These are phyloP conservation scores for Tubosaeta sp. DNA, from an alignment of 768 basidiomycete genomes.

Conservation along the genomic window DNA sequence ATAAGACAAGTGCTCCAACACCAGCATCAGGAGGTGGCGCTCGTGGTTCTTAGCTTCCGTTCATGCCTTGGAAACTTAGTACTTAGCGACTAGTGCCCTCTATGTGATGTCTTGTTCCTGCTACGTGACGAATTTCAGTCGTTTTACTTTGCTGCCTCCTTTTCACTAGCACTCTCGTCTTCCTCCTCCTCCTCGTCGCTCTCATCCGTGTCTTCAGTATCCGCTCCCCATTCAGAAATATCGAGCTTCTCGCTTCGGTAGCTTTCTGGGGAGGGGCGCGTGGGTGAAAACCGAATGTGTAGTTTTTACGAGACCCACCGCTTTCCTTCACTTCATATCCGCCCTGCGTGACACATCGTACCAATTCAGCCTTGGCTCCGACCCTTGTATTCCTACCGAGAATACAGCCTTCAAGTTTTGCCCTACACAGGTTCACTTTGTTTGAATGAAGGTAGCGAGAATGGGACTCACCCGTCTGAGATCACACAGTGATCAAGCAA, in stretches of 20 bases:
- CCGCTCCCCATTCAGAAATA: constrained; percentile 50
- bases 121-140: neutral
- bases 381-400: constrained; percentile 72
- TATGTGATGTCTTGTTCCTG: neutral
- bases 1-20: too few species aligned
- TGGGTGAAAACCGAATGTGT: neutral
- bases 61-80: too few species aligned
- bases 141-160: constrained; percentile 8
- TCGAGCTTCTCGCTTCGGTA: constrained; percentile 56
- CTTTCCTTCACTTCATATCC: constrained; percentile 68
- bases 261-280: constrained; percentile 37
- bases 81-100: neutral
- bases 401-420: constrained; percentile 72
- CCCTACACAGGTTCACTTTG: constrained; percentile 38
- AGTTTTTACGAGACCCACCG: constrained; percentile 43
- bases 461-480: constrained; percentile 64
- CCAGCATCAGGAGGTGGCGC: too few species aligned
- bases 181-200: constrained; percentile 19
- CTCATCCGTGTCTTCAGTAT: constrained; percentile 24
- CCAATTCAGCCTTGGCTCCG: constrained; percentile 64
- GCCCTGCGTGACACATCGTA: constrained; percentile 67
- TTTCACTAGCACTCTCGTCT: constrained; percentile 7
- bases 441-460: neutral
- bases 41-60: too few species aligned
- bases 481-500: constrained; percentile 87